Evolutionary conservation across 2,329 filamentous ascomycete genomes (phyloP).

Genomic region (Beauveria brongniartii): DNA sequence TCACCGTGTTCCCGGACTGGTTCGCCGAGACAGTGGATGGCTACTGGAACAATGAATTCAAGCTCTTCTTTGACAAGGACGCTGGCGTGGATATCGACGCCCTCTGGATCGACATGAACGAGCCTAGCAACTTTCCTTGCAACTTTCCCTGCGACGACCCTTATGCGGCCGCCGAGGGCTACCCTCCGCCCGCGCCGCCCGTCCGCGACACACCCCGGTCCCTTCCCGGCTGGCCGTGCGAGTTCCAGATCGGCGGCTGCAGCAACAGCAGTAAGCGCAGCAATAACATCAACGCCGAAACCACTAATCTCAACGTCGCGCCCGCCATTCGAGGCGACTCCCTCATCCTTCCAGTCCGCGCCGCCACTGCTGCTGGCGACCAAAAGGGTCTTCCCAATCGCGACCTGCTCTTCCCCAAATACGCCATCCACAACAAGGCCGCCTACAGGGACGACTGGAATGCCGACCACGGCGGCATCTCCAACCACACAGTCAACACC

Average conservation of each 20-base stretch:
- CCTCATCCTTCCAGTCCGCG: conserved; percentile 30
- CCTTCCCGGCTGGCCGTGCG: conserved; percentile 56
- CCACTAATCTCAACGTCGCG: not conserved
- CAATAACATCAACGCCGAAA: not conserved
- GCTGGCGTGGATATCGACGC: conserved; percentile 66
- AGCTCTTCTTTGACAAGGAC: conserved; percentile 51
- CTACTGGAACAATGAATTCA: conserved; percentile 65
- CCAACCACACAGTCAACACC: conserved; percentile 56
- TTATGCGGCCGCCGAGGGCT: conserved; percentile 30
- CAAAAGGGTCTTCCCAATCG: conserved; percentile 17
- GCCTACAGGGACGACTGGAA: conserved; percentile 33
- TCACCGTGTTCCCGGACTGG: conserved; percentile 68
- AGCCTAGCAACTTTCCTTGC: conserved; percentile 27
- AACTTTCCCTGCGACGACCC: conserved; percentile 50
- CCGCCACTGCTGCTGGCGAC: conserved; percentile 50
- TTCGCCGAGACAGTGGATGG: conserved; percentile 50
- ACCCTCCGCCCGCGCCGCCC: conserved; percentile 53
- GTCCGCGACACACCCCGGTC: conserved; percentile 55
- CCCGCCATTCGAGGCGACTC: not conserved
- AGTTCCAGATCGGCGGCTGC: conserved; percentile 53
- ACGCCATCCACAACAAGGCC: conserved; percentile 25
- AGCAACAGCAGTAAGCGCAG: not conserved
- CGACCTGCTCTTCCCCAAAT: conserved; percentile 17
- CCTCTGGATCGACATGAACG: conserved; percentile 66
- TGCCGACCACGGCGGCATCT: conserved; percentile 54